phyloP scores from a whole-genome alignment of 2,329 filamentous ascomycete species.

The Trichoderma asperellum region DNA sequence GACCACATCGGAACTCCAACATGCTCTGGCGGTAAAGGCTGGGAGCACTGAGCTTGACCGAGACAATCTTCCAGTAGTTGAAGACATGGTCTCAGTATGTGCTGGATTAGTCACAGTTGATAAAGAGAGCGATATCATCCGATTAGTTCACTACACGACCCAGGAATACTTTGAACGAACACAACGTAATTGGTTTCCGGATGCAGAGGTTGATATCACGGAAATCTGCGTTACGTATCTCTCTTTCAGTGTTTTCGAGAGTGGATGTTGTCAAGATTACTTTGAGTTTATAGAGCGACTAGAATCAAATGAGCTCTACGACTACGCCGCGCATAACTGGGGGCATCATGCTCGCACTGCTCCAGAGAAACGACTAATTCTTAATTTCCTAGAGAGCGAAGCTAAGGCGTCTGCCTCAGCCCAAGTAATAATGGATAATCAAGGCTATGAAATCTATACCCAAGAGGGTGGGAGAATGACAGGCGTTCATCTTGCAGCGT shows the following conservation, averaged over 20 bases:
- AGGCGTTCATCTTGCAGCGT: background rate
- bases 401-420: background rate
- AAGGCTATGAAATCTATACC: background rate
- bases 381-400: background rate
- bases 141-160: conserved; percentile 13
- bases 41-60: background rate
- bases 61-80: background rate
- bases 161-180: conserved; percentile 21
- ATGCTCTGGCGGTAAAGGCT: background rate
- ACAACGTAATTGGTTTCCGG: background rate
- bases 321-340: background rate
- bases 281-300: background rate
- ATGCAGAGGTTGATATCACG: background rate
- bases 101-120: conserved; percentile 15
- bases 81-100: background rate
- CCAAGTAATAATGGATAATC: background rate
- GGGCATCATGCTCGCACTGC: background rate
- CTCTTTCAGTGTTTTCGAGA: background rate
- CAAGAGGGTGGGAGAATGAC: background rate
- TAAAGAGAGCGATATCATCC: conserved; percentile 9
- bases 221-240: conserved; percentile 3
- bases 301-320: background rate
- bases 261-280: background rate
- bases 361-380: background rate
- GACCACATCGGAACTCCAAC: background rate